Evolutionary conservation across 2,329 filamentous ascomycete species (phyloP).

Genomic region (Botrytis fragariae): DNA sequence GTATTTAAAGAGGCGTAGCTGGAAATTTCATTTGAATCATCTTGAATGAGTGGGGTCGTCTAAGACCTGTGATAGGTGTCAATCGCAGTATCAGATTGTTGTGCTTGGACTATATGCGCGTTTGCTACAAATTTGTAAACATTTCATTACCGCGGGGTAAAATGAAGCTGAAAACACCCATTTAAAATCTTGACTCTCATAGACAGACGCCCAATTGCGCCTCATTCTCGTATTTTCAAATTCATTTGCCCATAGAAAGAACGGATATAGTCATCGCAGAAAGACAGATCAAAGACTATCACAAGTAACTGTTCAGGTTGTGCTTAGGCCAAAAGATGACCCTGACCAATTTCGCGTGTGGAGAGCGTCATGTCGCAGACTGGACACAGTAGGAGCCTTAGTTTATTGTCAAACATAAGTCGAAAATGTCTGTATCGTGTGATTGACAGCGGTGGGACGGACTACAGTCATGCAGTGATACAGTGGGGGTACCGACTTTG

Average conservation of each 20-base stretch:
- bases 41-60: background rate
- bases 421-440: background rate
- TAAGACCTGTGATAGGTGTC: background rate
- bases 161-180: background rate
- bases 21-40: background rate
- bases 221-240: background rate
- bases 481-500: background rate
- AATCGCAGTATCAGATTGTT: background rate
- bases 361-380: background rate
- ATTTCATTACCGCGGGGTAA: background rate
- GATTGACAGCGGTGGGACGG: background rate
- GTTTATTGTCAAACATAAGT: background rate
- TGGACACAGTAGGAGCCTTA: no score
- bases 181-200: background rate
- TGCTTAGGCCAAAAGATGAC: background rate
- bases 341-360: background rate
- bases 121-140: background rate
- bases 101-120: background rate
- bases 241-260: background rate
- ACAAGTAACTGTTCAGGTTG: background rate
- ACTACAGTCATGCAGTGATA: background rate
- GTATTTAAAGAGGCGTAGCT: background rate
- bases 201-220: background rate
- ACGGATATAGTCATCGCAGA: background rate
- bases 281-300: background rate